Conservation (phyloP, 2,329 filamentous ascomycete species). For the Fusarium zealandicum region DNA sequence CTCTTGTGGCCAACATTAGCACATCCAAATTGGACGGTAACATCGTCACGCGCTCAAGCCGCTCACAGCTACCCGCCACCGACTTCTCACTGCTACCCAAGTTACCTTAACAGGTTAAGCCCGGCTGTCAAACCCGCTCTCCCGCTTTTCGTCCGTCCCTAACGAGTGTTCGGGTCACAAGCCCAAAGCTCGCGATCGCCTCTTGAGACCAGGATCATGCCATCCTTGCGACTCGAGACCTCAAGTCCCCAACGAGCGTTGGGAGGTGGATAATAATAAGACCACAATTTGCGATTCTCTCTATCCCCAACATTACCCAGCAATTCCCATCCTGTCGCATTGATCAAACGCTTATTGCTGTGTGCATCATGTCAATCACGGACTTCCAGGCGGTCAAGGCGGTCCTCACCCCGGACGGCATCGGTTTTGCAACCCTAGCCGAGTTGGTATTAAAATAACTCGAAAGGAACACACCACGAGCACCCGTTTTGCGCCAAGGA, state of each 20-base stretch:
- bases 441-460: slow-evolving; percentile 23
- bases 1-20: not conserved
- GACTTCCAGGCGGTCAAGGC: slow-evolving; percentile 40
- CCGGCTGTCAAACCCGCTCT: slow-evolving; percentile 24
- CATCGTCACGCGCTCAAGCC: slow-evolving; percentile 22
- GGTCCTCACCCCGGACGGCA: slow-evolving; percentile 32
- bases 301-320: slow-evolving; percentile 16
- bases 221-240: slow-evolving; percentile 19
- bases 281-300: slow-evolving; percentile 11
- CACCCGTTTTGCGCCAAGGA: slow-evolving; percentile 27
- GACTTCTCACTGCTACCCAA: slow-evolving; percentile 28
- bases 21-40: slow-evolving; percentile 2
- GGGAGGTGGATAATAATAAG: slow-evolving; percentile 5
- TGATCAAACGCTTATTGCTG: slow-evolving; percentile 34
- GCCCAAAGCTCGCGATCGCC: slow-evolving; percentile 22
- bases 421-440: slow-evolving; percentile 34
- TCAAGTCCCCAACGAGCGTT: slow-evolving; percentile 2
- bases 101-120: slow-evolving; percentile 35
- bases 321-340: slow-evolving; percentile 30
- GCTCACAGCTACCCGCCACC: slow-evolving; percentile 21
- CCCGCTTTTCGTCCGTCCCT: slow-evolving; percentile 17
- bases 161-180: slow-evolving; percentile 37
- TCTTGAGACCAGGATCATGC: slow-evolving; percentile 28
- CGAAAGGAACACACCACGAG: slow-evolving; percentile 29
- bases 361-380: slow-evolving; percentile 35